phyloP scores from a whole-genome alignment of 805 yeast genomes.

The Wickerhamiella slavikovae region DNA sequence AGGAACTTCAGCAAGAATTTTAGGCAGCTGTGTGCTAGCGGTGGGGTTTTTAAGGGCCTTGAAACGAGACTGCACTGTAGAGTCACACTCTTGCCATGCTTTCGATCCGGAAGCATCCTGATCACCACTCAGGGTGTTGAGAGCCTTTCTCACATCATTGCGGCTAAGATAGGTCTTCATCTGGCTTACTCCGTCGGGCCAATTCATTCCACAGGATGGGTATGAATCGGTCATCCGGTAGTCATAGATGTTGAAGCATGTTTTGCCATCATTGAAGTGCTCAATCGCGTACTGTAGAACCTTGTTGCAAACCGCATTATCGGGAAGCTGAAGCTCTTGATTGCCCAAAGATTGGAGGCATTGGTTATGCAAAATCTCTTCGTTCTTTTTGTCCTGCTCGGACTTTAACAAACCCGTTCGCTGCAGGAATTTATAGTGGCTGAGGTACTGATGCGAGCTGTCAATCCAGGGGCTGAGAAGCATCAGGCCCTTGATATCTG shows the following conservation, averaged over 20 bases:
- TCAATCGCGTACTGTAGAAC: constrained; percentile 21
- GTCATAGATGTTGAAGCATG: constrained; percentile 73
- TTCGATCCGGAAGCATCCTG: neutral
- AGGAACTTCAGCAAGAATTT: constrained; percentile 33
- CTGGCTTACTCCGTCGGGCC: constrained; percentile 51
- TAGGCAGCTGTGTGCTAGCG: constrained; percentile 46
- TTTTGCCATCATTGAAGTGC: constrained; percentile 15
- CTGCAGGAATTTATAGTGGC: constrained; percentile 53
- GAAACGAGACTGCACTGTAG: constrained; percentile 32
- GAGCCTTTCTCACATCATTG: constrained; percentile 25
- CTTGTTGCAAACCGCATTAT: constrained; percentile 18
- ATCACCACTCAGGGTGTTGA: constrained; percentile 26
- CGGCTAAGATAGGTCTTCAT: constrained; percentile 32
- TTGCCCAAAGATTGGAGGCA: constrained; percentile 12
- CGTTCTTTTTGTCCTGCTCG: constrained; percentile 11
- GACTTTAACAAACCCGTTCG: constrained; percentile 33
- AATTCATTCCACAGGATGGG: constrained; percentile 79
- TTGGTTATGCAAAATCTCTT: constrained; percentile 11
- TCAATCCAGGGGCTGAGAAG: constrained; percentile 94
- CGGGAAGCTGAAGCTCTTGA: constrained; percentile 9
- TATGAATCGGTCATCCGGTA: constrained; percentile 44
- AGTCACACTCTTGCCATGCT: constrained; percentile 76
- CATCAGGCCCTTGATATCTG: constrained; percentile 27
- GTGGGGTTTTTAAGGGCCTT: constrained; percentile 34
- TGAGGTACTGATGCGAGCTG: constrained; percentile 64